These are phyloP conservation scores for Gryganskiella cystojenkinii DNA, from an alignment of 192 early-diverging fungal genomes.

Conservation along the genomic window DNA sequence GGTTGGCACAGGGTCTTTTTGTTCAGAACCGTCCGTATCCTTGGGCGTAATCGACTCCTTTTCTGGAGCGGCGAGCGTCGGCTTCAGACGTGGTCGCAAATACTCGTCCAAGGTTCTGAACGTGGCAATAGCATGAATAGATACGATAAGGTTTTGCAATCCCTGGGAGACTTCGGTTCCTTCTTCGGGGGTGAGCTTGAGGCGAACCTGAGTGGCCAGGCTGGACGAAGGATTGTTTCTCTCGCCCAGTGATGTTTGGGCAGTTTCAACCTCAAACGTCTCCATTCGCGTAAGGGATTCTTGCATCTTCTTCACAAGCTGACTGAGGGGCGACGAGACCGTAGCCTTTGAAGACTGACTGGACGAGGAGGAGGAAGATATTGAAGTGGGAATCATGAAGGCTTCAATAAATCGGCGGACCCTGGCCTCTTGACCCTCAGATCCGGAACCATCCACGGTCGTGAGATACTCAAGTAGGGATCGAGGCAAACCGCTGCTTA, in stretches of 20 bases:
- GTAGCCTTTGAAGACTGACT: slow-evolving; percentile 24
- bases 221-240: slow-evolving; percentile 65
- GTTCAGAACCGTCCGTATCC: not conserved
- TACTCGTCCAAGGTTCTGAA: slow-evolving; percentile 87
- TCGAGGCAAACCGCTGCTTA: slow-evolving; percentile 79
- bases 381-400: slow-evolving; percentile 26
- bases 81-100: slow-evolving; percentile 70
- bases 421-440: slow-evolving; percentile 36
- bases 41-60: slow-evolving; percentile 2
- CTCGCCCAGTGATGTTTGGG: slow-evolving; percentile 40
- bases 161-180: slow-evolving; percentile 57
- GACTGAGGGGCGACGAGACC: slow-evolving; percentile 40
- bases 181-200: slow-evolving; percentile 67
- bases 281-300: slow-evolving; percentile 77
- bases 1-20: slow-evolving; percentile 6
- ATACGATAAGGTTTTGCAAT: slow-evolving; percentile 71
- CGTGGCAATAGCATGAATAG: slow-evolving; percentile 88
- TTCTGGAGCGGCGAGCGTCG: slow-evolving; percentile 10
- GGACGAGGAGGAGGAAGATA: too few relatives aligned
- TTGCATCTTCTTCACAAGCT: slow-evolving; percentile 75
- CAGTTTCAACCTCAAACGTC: slow-evolving; percentile 68
- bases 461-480: slow-evolving; percentile 66
- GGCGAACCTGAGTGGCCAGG: slow-evolving; percentile 80
- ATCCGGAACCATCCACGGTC: not conserved
- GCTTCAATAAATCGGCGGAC: slow-evolving; percentile 46